These are phyloP conservation scores for Scutellaria baicalensis DNA, from an alignment of 257 asterid genomes.

Conservation along the genomic window DNA sequence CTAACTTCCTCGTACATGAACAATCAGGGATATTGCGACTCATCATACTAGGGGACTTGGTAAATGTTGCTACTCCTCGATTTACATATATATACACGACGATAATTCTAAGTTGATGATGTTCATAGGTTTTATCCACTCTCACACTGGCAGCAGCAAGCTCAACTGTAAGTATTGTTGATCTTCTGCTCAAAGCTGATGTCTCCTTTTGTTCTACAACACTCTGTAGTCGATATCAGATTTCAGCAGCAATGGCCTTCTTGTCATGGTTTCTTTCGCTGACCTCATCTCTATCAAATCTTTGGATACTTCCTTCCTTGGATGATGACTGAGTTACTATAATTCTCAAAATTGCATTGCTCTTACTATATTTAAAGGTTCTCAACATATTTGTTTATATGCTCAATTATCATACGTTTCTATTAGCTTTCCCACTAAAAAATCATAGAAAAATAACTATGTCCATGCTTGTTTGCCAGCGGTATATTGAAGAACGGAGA, in stretches of 20 bases:
- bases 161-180: conserved; percentile 56
- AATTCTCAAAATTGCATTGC: neutral
- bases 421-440: no score
- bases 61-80: conserved; percentile 26
- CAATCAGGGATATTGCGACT: conserved; percentile 49
- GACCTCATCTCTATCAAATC: conserved; percentile 54
- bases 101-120: neutral
- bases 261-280: conserved; percentile 51
- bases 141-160: conserved; percentile 68
- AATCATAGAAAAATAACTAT: no score
- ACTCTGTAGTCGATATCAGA: conserved; percentile 45
- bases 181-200: conserved; percentile 51
- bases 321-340: conserved; percentile 15
- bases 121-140: conserved; percentile 45
- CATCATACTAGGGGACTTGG: conserved; percentile 67
- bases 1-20: conserved; percentile 36
- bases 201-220: conserved; percentile 49
- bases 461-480: no score
- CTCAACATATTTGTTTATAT: no score
- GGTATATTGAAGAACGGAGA: no score
- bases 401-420: no score
- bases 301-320: conserved; percentile 56
- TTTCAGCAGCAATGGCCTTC: conserved; percentile 57
- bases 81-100: neutral
- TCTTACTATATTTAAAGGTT: no score